Evolutionary conservation across 345 rosid species (phyloP), one percentile per base, ranked within the genome.

Genomic region (Schrenkiella parvula): DNA sequence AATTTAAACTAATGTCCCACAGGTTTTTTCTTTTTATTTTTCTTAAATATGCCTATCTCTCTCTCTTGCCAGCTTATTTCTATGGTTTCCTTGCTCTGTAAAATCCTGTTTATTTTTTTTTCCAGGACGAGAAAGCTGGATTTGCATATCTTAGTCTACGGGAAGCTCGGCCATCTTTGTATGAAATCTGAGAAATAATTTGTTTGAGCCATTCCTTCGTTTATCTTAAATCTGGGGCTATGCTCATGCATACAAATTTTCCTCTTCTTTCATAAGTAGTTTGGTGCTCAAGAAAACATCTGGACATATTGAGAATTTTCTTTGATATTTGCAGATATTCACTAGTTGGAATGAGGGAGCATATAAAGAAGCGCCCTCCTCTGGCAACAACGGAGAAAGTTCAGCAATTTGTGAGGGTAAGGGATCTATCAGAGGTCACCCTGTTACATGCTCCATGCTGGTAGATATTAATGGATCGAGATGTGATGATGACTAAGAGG

Each of bases 301-400:
- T 39, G 44, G 8, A 25, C 0, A 4, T 56, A 56, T 44, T 57
- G 22, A 39, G 17, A 10, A 8, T 2, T 31, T 73, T 80, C 13
- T 38, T 41, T 25, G 21, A 13, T 38, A 10, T 26, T 8, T 75
- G 64, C 80, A 93, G 97, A 61, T 87, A 85, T 85, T 93, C 98
- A 0, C 77, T 93, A 72, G 46, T 79, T 60, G 86, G 85, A 68
- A 72, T 91, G 85, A 84, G 97, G 78, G 97, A 95, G 82, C 97
- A 95, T 82, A 95, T 89, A 78, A 95, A 95, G 86, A 95, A 95
- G 70, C 97, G 99, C 13, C 97, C 99, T 18, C 96, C 99, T 52
- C 81, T 95, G 31, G 96, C 96, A 73, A 89, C 97, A 56, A 91
- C 93, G 1, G 97, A 91, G 78, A 95, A 91, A 84, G 89, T 89